phyloP scores from a whole-genome alignment of 2,329 filamentous ascomycete species.

The Zymoseptoria brevis region DNA sequence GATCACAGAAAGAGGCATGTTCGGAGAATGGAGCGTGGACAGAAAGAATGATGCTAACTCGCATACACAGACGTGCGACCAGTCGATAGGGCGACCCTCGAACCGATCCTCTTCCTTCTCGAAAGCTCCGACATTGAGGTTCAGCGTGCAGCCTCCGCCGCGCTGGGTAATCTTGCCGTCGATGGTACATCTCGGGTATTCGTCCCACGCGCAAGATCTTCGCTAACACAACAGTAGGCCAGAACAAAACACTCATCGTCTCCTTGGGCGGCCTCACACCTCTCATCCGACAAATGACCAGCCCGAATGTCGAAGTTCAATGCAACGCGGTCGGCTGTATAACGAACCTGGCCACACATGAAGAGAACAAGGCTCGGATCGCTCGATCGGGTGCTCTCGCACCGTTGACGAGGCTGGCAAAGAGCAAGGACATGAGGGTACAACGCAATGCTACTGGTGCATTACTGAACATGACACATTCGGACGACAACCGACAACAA shows the following conservation, averaged over 20 bases:
- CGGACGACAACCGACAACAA: conserved; percentile 95
- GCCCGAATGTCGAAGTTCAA: conserved; percentile 93
- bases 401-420: conserved; percentile 83
- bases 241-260: conserved; percentile 97
- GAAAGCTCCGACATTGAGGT: conserved; percentile 96
- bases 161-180: conserved; percentile 89
- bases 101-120: conserved; percentile 89
- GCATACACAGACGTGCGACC: conserved; percentile 73
- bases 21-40: neutral
- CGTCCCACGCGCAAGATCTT: conserved; percentile 86
- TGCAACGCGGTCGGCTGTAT: conserved; percentile 99
- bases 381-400: conserved; percentile 87
- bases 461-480: conserved; percentile 97
- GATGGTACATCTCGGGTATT: conserved; percentile 72
- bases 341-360: conserved; percentile 93
- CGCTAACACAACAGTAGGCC: conserved; percentile 64
- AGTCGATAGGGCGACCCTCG: conserved; percentile 88
- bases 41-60: conserved; percentile 7
- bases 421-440: conserved; percentile 97
- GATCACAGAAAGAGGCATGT: conserved; percentile 89
- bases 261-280: conserved; percentile 82
- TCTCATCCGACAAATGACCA: conserved; percentile 97
- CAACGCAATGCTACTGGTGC: conserved; percentile 96
- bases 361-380: conserved; percentile 99
- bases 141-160: conserved; percentile 90